Evolutionary conservation across 208 protist species (phyloP).

Genomic region (Acanthamoeba divionensis): DNA sequence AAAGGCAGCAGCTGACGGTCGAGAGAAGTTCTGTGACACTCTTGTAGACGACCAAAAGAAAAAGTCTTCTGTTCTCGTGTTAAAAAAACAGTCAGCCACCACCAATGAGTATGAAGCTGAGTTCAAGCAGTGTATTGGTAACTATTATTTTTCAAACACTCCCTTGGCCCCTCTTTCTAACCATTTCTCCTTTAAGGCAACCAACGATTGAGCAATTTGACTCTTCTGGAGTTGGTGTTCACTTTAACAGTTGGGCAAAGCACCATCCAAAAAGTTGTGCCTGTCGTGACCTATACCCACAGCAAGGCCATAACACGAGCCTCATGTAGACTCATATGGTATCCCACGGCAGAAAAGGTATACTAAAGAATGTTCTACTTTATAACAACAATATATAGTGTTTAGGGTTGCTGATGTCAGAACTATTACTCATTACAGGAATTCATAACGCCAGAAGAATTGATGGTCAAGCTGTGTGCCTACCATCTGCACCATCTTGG

Average conservation of each 20-base stretch:
- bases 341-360: background rate
- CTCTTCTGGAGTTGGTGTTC: background rate
- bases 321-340: background rate
- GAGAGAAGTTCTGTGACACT: too few relatives aligned
- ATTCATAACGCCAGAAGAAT: background rate
- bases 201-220: background rate
- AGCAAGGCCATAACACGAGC: constrained; percentile 26
- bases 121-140: constrained; percentile 9
- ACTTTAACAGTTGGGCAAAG: background rate
- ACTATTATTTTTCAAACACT: background rate
- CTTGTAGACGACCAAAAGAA: background rate
- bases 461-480: background rate
- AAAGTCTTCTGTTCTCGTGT: background rate
- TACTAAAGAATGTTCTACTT: background rate
- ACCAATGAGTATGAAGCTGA: background rate
- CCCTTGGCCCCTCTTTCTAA: background rate
- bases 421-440: background rate
- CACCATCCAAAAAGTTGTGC: background rate
- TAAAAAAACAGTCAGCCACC: background rate
- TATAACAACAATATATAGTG: background rate
- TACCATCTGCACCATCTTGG: background rate
- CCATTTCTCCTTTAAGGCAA: background rate
- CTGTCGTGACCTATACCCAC: constrained; percentile 24
- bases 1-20: background rate
- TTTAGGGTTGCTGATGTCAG: background rate